These are phyloP conservation scores for Cytospora piceae DNA, from an alignment of 2,329 filamentous ascomycete genomes.

Conservation along the genomic window DNA sequence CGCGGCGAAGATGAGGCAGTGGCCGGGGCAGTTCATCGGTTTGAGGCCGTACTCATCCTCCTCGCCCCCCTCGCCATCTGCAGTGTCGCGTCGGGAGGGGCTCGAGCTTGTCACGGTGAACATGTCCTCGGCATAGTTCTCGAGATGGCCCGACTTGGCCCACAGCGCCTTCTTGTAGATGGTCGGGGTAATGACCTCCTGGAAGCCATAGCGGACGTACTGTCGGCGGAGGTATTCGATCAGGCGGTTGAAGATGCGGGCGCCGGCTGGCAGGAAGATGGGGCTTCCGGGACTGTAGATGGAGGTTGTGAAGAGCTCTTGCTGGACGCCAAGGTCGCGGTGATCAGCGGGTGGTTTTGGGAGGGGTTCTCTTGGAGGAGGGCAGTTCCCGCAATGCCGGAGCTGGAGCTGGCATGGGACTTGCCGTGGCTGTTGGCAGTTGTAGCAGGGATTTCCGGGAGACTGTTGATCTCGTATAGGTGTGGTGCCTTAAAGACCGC, in stretches of 20 bases:
- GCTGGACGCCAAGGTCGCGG: conserved; percentile 62
- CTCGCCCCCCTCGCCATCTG: conserved; percentile 41
- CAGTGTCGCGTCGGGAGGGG: conserved; percentile 40
- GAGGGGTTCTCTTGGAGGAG: conserved; percentile 36
- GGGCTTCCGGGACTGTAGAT: conserved; percentile 83
- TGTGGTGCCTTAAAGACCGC: conserved; percentile 15
- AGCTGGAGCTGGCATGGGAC: conserved; percentile 12
- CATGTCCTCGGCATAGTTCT: conserved; percentile 93
- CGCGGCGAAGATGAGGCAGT: conserved; percentile 81
- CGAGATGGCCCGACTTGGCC: conserved; percentile 83
- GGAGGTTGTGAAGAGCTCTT: conserved; percentile 80
- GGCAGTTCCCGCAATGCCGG: conserved; percentile 38
- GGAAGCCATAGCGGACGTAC: conserved; percentile 82
- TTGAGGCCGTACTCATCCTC: conserved; percentile 80
- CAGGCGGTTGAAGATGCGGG: conserved; percentile 82
- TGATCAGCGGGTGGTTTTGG: conserved; percentile 52
- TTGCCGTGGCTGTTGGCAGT: neutral
- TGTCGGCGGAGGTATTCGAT: conserved; percentile 81
- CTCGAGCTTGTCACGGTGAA: conserved; percentile 72
- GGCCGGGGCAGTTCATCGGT: conserved; percentile 91
- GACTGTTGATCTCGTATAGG: conserved; percentile 1
- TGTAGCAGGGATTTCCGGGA: neutral
- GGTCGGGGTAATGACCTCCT: conserved; percentile 86
- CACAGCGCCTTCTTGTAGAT: conserved; percentile 90
- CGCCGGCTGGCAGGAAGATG: conserved; percentile 80